A percentile compares a stretch with the other conserved stretches of the same genome.
These are phyloP conservation scores for Paspalum notatum DNA, from an alignment of 176 grass and related monocot species.

Conservation along the genomic window DNA sequence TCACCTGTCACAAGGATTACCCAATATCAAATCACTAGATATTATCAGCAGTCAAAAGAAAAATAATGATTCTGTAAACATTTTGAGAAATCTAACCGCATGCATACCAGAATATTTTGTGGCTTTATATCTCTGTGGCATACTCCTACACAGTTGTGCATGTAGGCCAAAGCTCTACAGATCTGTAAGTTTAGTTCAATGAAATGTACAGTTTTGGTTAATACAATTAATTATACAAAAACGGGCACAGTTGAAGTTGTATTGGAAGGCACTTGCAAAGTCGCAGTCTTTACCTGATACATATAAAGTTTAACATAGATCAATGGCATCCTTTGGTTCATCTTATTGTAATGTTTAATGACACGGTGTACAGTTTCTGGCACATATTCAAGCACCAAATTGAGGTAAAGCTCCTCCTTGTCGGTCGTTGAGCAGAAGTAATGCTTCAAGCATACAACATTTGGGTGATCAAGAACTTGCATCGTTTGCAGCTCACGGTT, in stretches of 20 bases:
- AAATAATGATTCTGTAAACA: neutral
- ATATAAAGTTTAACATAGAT: constrained; percentile 85
- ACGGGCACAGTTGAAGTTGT: neutral
- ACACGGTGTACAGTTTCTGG: constrained; percentile 85
- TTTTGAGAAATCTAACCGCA: constrained; percentile 26
- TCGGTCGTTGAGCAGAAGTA: constrained; percentile 83
- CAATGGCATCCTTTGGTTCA: constrained; percentile 76
- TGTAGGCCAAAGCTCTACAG: constrained; percentile 75
- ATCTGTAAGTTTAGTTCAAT: constrained; percentile 59
- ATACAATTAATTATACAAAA: constrained; percentile 15
- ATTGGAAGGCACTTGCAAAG: constrained; percentile 12
- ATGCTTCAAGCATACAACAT: constrained; percentile 72
- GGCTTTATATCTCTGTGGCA: constrained; percentile 96
- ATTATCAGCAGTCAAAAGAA: neutral
- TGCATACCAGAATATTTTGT: constrained; percentile 82
- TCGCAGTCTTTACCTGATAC: constrained; percentile 65
- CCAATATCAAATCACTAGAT: constrained; percentile 25
- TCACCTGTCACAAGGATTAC: constrained; percentile 65
- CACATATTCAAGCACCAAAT: constrained; percentile 87
- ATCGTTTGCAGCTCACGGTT: constrained; percentile 89
- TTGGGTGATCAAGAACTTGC: constrained; percentile 81
- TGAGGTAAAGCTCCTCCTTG: constrained; percentile 79
- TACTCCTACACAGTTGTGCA: constrained; percentile 68
- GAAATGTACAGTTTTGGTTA: constrained; percentile 12
- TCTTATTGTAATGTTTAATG: constrained; percentile 77